Evolutionary conservation across 2,329 filamentous ascomycete species (phyloP), one percentile per base, ranked within the genome.

Genomic region (Trichoderma hamatum): DNA sequence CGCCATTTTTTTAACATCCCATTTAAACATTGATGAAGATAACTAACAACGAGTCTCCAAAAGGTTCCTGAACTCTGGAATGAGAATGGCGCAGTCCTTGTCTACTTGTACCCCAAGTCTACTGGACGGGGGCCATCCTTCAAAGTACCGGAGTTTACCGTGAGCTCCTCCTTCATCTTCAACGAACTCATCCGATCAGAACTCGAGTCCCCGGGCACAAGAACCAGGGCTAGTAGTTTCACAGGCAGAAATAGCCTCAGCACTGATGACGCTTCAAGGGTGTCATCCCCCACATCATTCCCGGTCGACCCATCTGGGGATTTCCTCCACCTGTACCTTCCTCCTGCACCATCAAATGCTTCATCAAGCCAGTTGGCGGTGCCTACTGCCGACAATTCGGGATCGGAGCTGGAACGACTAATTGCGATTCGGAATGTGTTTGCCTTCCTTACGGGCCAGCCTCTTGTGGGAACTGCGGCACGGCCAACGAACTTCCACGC

Each of bases 61-160:
- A 67, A 89, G 87, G 86, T 90, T 4, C 87, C 88, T 1, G 89
- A 91, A 76, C 78, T 91, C 24, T 91, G 89, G 89, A 86, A 88
- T 72, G 87, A 90, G 67, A 80, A 77, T 63, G 88, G 86, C 49
- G 84, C 84, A 70, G 83, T 89, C 28, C 80, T 83, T 62, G 83
- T 91, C 24, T 88, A 88, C 72, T 78, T 91, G 4, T 85, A 85
- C 68, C 82, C 88, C 1, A 83, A 81, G 67, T 79, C 80, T 5
- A 84, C 80, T 69, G 83, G 83, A 11, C 78, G 76, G 10, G 85
- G 85, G 0, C 84, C 88, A 2, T 89, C 86, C 0, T 90, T 90
- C 79, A 89, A 86, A 74, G 83, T 90, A 7, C 82, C 83, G 43
- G 83, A 84, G 34, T 84, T 85, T 39, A 81, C 84, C 28, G 81